A percentile compares a stretch with the other conserved stretches of the same genome.
Evolutionary conservation across 768 basidiomycete genomes (phyloP).

Genomic region (Cystofilobasidium macerans): DNA sequence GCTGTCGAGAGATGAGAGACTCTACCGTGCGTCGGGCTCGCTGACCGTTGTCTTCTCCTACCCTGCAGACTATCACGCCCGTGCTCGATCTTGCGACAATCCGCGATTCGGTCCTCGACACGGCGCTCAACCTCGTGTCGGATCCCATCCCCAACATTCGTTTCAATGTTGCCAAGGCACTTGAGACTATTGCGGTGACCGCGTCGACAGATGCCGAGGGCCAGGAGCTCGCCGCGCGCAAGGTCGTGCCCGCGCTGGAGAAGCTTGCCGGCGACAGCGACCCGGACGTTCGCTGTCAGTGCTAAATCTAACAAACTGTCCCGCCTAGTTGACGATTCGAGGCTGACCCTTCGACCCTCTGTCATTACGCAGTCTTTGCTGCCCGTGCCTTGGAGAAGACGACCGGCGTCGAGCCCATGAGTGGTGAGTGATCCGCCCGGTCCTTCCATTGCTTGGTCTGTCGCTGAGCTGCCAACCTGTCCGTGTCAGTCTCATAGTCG

Average conservation of each 20-base stretch:
- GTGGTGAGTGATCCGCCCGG: neutral
- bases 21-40: too few relatives aligned
- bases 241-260: constrained; percentile 71
- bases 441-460: neutral
- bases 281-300: constrained; percentile 73
- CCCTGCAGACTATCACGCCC: constrained; percentile 75
- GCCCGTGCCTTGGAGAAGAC: constrained; percentile 59
- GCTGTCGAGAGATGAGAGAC: too few relatives aligned
- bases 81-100: constrained; percentile 75
- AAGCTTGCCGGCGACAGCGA: constrained; percentile 78
- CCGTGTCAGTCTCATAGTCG: constrained; percentile 12
- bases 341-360: neutral
- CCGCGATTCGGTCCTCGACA: constrained; percentile 68
- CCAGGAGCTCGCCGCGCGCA: constrained; percentile 57
- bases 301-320: too few relatives aligned
- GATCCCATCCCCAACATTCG: constrained; percentile 98
- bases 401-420: constrained; percentile 23
- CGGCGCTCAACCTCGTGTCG: constrained; percentile 65
- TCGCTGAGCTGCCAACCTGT: neutral
- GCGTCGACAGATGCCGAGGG: constrained; percentile 56
- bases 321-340: too few relatives aligned
- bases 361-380: constrained; percentile 51
- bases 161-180: constrained; percentile 92
- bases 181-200: constrained; percentile 73
- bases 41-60: neutral